These are phyloP conservation scores for Stemphylium lycopersici DNA, from an alignment of 2,329 filamentous ascomycete species.

Conservation along the genomic window DNA sequence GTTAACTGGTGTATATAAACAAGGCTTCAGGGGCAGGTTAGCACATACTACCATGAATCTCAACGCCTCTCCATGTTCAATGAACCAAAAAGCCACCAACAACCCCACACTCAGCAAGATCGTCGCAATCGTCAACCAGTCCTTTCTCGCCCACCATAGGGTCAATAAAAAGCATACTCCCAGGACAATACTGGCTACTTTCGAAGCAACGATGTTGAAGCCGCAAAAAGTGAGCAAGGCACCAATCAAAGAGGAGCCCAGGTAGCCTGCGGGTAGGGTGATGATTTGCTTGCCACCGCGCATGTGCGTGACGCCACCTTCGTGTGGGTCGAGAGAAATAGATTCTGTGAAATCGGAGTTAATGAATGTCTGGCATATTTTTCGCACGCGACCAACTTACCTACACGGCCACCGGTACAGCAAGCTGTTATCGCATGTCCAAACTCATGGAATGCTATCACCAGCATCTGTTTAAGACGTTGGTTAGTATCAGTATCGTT, in stretches of 20 bases:
- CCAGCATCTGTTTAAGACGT: constrained; percentile 52
- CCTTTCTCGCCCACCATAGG: constrained; percentile 79
- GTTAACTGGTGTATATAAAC: neutral
- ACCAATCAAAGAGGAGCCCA: constrained; percentile 78
- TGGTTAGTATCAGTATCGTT: neutral
- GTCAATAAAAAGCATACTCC: constrained; percentile 78
- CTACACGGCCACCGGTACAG: constrained; percentile 72
- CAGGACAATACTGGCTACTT: constrained; percentile 75
- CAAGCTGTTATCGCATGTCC: constrained; percentile 75
- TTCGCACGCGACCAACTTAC: no score
- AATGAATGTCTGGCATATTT: no score
- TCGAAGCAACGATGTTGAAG: constrained; percentile 81
- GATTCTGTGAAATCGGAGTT: constrained; percentile 54
- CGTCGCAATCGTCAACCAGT: constrained; percentile 78
- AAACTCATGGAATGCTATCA: constrained; percentile 83
- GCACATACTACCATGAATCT: constrained; percentile 69
- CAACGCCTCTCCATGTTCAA: constrained; percentile 74
- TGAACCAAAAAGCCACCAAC: constrained; percentile 79
- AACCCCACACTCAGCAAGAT: constrained; percentile 73
- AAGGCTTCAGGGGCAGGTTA: neutral
- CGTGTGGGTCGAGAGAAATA: constrained; percentile 75
- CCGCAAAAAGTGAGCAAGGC: constrained; percentile 79
- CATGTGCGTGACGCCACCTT: constrained; percentile 81
- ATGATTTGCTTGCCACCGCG: constrained; percentile 72
- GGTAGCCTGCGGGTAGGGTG: constrained; percentile 77